Percentiles rank a stretch among this genome's conserved stretches.
phyloP scores from a whole-genome alignment of 345 rosid genomes.

The Arabidopsis arenosa region DNA sequence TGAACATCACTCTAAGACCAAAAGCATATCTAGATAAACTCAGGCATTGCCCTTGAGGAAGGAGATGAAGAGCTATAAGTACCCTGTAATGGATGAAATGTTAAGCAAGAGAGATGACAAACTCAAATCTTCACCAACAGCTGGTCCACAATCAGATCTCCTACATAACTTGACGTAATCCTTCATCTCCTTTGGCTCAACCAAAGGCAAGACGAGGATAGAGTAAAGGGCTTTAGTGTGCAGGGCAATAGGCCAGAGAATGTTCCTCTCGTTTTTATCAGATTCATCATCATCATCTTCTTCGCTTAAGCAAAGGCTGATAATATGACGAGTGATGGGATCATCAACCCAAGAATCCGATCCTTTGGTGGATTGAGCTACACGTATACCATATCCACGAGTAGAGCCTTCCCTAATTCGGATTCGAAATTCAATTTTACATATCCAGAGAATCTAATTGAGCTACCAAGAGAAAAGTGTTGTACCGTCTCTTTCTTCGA shows the following conservation, averaged over 20 bases:
- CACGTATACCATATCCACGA: conserved; percentile 76
- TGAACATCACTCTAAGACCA: not conserved
- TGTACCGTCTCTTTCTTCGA: conserved; percentile 66
- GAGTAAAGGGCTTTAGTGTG: conserved; percentile 66
- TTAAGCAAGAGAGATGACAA: conserved; percentile 84
- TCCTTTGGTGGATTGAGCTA: conserved; percentile 68
- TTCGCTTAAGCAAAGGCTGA: conserved; percentile 61
- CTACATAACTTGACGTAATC: conserved; percentile 57
- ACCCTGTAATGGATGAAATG: conserved; percentile 97
- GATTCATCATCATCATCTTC: conserved; percentile 41
- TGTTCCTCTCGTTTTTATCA: conserved; percentile 41
- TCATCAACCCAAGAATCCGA: conserved; percentile 98
- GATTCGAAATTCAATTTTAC: conserved; percentile 12
- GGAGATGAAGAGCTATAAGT: conserved; percentile 55
- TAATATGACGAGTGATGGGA: conserved; percentile 78
- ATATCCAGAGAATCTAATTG: not conserved
- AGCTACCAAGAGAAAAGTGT: not conserved
- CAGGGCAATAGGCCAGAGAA: conserved; percentile 82
- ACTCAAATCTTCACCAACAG: conserved; percentile 66
- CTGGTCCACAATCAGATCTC: conserved; percentile 83
- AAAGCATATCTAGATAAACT: not conserved
- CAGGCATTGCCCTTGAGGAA: conserved; percentile 11
- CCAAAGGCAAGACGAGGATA: conserved; percentile 75
- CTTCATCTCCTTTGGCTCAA: conserved; percentile 71
- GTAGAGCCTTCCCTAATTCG: conserved; percentile 77